These are phyloP conservation scores for Penicillium sp. DNA, from an alignment of 2,329 filamentous ascomycete species.

Conservation along the genomic window DNA sequence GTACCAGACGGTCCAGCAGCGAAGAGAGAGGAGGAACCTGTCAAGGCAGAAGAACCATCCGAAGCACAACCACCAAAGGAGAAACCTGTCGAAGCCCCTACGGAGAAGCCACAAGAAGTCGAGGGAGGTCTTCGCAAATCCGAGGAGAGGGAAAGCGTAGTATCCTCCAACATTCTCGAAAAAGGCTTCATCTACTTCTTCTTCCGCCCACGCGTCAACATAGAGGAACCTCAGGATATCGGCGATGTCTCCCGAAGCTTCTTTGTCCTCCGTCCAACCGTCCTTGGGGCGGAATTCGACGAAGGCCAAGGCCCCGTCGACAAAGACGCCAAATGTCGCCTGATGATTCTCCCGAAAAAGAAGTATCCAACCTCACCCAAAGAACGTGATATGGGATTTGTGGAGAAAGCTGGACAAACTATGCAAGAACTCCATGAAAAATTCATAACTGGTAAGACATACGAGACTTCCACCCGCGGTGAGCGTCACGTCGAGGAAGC, in stretches of 20 bases:
- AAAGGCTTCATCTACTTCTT: conserved; percentile 93
- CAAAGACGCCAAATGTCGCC: conserved; percentile 61
- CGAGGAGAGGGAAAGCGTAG: conserved; percentile 49
- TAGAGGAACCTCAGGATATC: conserved; percentile 66
- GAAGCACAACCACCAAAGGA: conserved; percentile 11
- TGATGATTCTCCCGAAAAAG: conserved; percentile 82
- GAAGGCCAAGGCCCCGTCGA: conserved; percentile 50
- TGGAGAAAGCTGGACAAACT: conserved; percentile 67
- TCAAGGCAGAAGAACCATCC: conserved; percentile 13
- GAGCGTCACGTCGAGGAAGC: conserved; percentile 66
- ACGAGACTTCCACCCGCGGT: conserved; percentile 73
- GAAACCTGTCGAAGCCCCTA: conserved; percentile 4
- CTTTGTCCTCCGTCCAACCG: conserved; percentile 73
- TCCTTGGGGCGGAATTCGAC: conserved; percentile 64
- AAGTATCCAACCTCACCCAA: conserved; percentile 65
- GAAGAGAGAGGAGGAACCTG: conserved; percentile 6
- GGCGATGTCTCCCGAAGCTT: conserved; percentile 74
- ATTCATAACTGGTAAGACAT: conserved; percentile 65
- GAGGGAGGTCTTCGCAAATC: conserved; percentile 50
- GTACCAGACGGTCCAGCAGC: conserved; percentile 14
- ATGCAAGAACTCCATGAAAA: conserved; percentile 69
- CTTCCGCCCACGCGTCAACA: conserved; percentile 71
- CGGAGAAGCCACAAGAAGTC: conserved; percentile 15
- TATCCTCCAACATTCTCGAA: conserved; percentile 68
- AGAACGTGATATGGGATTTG: conserved; percentile 77